A percentile compares a stretch with the other conserved stretches of the same genome.
Conservation (phyloP, 495 filamentous ascomycete species). For the Astrocystis sublimbata region DNA sequence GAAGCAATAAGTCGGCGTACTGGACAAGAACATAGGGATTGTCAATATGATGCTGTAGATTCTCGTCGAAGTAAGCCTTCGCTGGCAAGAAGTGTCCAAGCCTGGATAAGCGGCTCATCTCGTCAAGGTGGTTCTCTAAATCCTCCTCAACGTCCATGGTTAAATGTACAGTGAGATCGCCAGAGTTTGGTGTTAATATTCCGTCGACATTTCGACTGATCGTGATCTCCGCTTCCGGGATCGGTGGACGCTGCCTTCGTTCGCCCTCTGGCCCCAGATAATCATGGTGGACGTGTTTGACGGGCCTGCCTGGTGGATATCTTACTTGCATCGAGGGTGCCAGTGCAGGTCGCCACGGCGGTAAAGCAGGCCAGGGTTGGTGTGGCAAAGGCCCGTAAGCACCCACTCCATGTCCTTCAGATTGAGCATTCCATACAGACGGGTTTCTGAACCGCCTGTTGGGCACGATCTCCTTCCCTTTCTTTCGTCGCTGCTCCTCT, state of each 20-base stretch:
- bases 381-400: background rate
- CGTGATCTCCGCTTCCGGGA: background rate
- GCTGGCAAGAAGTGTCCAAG: slow-evolving; percentile 22
- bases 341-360: background rate
- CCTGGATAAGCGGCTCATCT: slow-evolving; percentile 19
- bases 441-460: background rate
- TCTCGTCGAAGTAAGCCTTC: slow-evolving; percentile 9
- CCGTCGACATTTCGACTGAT: slow-evolving; percentile 12
- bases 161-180: slow-evolving; percentile 20
- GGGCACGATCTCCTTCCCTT: slow-evolving; percentile 16
- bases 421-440: background rate
- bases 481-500: slow-evolving; percentile 8
- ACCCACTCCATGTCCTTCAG: background rate
- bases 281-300: background rate
- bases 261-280: background rate
- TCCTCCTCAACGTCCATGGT: slow-evolving; percentile 17
- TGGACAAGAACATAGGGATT: slow-evolving; percentile 17
- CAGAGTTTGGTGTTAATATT: slow-evolving; percentile 12
- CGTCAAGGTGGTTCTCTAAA: slow-evolving; percentile 18
- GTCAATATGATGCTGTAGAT: slow-evolving; percentile 15
- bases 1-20: slow-evolving; percentile 20
- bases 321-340: background rate
- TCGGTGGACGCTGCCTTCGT: background rate
- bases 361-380: background rate
- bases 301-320: background rate